These are phyloP conservation scores for Elongisporangium undulatum DNA, from an alignment of 352 stramenopile genomes.

Conservation along the genomic window DNA sequence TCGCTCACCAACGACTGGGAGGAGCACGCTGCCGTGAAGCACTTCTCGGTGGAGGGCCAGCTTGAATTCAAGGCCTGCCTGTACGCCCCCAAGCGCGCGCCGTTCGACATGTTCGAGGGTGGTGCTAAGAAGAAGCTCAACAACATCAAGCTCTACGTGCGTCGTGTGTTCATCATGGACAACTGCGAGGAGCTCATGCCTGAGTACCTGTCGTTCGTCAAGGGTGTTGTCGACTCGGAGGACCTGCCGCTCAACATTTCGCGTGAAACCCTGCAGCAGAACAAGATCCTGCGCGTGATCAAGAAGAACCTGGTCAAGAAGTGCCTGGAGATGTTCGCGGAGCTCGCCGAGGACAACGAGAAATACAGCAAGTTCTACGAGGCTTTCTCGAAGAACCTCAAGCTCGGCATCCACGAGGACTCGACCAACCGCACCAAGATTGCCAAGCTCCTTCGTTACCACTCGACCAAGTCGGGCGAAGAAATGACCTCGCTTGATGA, in stretches of 20 bases:
- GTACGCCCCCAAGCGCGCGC: conserved; percentile 97
- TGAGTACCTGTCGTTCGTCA: conserved; percentile 98
- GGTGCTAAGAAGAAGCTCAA: conserved; percentile 99
- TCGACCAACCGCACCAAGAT: conserved; percentile 99
- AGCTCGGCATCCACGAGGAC: conserved; percentile 99
- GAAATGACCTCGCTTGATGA: conserved; percentile 97
- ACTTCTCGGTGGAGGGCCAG: conserved; percentile 99
- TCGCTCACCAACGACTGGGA: conserved; percentile 99
- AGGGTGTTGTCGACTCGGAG: conserved; percentile 99
- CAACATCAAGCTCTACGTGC: conserved; percentile 99
- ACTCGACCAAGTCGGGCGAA: conserved; percentile 98
- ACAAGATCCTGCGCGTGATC: conserved; percentile 99
- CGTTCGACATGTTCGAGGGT: conserved; percentile 99
- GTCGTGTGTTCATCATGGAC: conserved; percentile 99
- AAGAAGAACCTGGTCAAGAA: conserved; percentile 99
- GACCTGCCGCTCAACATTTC: conserved; percentile 99
- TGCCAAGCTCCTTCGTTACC: conserved; percentile 98
- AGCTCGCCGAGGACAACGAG: conserved; percentile 97
- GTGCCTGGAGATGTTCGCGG: conserved; percentile 98
- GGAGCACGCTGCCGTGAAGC: conserved; percentile 96
- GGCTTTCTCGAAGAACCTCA: conserved; percentile 99
- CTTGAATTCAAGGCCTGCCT: conserved; percentile 99
- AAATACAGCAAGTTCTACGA: conserved; percentile 99
- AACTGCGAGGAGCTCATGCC: conserved; percentile 99
- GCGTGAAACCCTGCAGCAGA: conserved; percentile 99